Evolutionary conservation across 1,139 yeast species (phyloP).

Genomic region (Sugiyamaella novakii): DNA sequence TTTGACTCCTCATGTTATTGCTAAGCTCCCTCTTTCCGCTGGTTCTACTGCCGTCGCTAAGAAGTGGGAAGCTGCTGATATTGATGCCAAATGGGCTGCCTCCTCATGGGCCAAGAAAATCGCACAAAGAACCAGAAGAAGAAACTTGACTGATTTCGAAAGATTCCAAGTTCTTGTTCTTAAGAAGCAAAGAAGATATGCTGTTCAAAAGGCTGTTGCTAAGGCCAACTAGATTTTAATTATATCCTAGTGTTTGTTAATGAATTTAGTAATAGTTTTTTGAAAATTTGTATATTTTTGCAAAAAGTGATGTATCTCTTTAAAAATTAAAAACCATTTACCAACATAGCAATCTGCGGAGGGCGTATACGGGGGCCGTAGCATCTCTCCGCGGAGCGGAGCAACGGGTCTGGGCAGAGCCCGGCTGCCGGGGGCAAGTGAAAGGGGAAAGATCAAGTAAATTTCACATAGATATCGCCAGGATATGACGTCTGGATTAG

Average conservation of each 20-base stretch:
- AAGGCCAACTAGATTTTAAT: slow-evolving; percentile 54
- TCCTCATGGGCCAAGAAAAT: slow-evolving; percentile 98
- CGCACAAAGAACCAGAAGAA: slow-evolving; percentile 91
- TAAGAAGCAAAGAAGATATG: slow-evolving; percentile 95
- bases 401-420: neutral
- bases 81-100: slow-evolving; percentile 88
- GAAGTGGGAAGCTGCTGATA: slow-evolving; percentile 92
- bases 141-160: slow-evolving; percentile 93
- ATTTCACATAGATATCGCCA: slow-evolving; percentile 2
- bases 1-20: slow-evolving; percentile 88
- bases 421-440: neutral
- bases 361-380: no score
- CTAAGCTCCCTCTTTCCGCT: slow-evolving; percentile 91
- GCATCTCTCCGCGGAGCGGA: no score
- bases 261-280: slow-evolving; percentile 16
- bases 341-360: no score
- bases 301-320: slow-evolving; percentile 7
- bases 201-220: slow-evolving; percentile 89
- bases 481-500: neutral
- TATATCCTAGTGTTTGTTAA: slow-evolving; percentile 17
- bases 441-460: neutral
- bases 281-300: slow-evolving; percentile 14
- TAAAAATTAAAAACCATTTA: no score
- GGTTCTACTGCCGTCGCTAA: slow-evolving; percentile 82
- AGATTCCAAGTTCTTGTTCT: slow-evolving; percentile 98